These are phyloP conservation scores for Neostapfia colusana DNA, from an alignment of 176 grass and related monocot genomes.

Conservation along the genomic window DNA sequence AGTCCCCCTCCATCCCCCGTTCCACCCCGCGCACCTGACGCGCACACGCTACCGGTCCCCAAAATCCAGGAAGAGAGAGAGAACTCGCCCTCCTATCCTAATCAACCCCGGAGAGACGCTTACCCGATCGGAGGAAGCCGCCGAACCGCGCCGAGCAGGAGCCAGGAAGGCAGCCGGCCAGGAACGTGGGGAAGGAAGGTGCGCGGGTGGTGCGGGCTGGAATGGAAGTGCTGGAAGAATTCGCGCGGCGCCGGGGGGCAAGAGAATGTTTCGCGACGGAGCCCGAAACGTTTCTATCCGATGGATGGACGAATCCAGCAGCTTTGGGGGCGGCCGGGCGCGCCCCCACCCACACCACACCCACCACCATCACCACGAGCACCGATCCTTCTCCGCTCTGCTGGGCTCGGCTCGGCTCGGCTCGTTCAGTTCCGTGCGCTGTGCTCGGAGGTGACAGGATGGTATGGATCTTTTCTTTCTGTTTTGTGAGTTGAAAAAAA, in stretches of 20 bases:
- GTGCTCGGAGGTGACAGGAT: background rate
- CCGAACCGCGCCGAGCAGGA: constrained; percentile 9
- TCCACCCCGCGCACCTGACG: constrained; percentile 18
- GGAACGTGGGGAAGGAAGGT: constrained; percentile 12
- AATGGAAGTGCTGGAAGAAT: constrained; percentile 27
- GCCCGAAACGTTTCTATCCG: background rate
- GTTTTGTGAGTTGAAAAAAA: background rate
- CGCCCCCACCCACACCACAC: too few relatives aligned
- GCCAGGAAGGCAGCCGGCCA: background rate
- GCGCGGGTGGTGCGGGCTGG: background rate
- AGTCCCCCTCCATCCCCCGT: background rate
- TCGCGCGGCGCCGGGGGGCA: background rate
- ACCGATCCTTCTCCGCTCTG: background rate
- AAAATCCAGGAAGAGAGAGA: constrained; percentile 25
- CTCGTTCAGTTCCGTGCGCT: background rate
- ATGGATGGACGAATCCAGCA: background rate
- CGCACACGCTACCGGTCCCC: background rate
- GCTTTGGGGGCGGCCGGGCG: background rate
- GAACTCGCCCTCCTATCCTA: background rate
- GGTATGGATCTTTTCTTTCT: background rate
- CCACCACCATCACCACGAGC: background rate
- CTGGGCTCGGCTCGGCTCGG: background rate
- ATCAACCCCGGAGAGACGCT: background rate
- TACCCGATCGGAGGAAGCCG: constrained; percentile 36
- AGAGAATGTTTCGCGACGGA: constrained; percentile 35